These are phyloP conservation scores for Penicilliopsis zonata DNA, from an alignment of 495 filamentous ascomycete species.

Conservation along the genomic window DNA sequence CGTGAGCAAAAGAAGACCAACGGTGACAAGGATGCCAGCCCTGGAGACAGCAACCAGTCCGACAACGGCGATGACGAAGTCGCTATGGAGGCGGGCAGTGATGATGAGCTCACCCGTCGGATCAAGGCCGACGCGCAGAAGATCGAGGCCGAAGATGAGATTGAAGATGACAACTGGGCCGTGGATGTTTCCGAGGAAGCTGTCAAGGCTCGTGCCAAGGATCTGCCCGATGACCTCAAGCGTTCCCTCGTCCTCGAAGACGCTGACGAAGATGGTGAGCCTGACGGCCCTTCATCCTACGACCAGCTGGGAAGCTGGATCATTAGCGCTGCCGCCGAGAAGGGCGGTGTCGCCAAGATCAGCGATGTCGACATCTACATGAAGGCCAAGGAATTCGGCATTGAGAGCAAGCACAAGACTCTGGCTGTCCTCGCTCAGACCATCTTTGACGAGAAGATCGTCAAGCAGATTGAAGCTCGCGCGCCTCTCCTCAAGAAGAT, in stretches of 20 bases:
- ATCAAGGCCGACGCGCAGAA: conserved; percentile 75
- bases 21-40: conserved; percentile 56
- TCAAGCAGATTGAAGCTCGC: conserved; percentile 72
- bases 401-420: conserved; percentile 90
- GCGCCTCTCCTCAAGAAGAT: conserved; percentile 83
- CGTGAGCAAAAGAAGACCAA: conserved; percentile 64
- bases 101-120: conserved; percentile 83
- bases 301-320: conserved; percentile 94
- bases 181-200: conserved; percentile 92
- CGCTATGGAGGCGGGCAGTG: conserved; percentile 66
- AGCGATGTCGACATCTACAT: conserved; percentile 82
- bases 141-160: conserved; percentile 50
- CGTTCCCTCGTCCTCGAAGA: conserved; percentile 74
- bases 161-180: conserved; percentile 83
- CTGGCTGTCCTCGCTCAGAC: conserved; percentile 85
- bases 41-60: conserved; percentile 62
- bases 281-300: conserved; percentile 71
- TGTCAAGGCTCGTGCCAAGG: conserved; percentile 83
- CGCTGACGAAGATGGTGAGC: conserved; percentile 74
- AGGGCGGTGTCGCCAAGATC: conserved; percentile 60
- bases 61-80: conserved; percentile 52
- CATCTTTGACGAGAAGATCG: conserved; percentile 83
- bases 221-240: conserved; percentile 85
- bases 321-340: conserved; percentile 55
- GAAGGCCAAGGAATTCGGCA: conserved; percentile 90